Evolutionary conservation across 2,329 filamentous ascomycete species (phyloP).

Genomic region (Apiospora marii): DNA sequence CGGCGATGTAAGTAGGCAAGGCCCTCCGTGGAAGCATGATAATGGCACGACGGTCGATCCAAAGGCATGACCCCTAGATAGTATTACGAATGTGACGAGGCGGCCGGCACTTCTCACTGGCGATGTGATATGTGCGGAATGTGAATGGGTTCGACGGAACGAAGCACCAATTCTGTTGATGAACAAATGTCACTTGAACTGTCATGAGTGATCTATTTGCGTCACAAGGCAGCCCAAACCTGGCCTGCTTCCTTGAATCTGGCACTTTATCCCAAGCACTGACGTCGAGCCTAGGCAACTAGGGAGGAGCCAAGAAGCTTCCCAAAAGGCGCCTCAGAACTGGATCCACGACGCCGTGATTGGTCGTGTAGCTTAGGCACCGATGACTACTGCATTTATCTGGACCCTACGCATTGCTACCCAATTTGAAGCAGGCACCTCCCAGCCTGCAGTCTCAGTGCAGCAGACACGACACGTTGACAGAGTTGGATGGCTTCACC

Average conservation of each 20-base stretch:
- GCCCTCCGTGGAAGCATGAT: not conserved
- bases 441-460: slow-evolving; percentile 32
- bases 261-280: not conserved
- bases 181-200: slow-evolving; percentile 1
- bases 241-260: slow-evolving; percentile 4
- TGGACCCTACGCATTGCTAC: slow-evolving; percentile 54
- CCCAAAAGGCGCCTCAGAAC: slow-evolving; percentile 18
- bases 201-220: slow-evolving; percentile 12
- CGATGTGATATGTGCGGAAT: not conserved
- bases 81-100: not conserved
- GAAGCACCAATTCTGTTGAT: not conserved
- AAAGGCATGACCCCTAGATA: not conserved
- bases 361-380: slow-evolving; percentile 42
- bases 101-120: not conserved
- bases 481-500: slow-evolving; percentile 25
- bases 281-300: slow-evolving; percentile 13
- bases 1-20: not conserved
- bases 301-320: not conserved
- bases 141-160: not conserved
- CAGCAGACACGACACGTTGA: slow-evolving; percentile 33
- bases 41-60: not conserved
- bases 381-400: slow-evolving; percentile 38
- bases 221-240: slow-evolving; percentile 13
- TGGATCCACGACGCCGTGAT: slow-evolving; percentile 35
- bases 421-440: slow-evolving; percentile 46